Evolutionary conservation across 805 yeast species (phyloP).

Genomic region (Candida odintsovae): DNA sequence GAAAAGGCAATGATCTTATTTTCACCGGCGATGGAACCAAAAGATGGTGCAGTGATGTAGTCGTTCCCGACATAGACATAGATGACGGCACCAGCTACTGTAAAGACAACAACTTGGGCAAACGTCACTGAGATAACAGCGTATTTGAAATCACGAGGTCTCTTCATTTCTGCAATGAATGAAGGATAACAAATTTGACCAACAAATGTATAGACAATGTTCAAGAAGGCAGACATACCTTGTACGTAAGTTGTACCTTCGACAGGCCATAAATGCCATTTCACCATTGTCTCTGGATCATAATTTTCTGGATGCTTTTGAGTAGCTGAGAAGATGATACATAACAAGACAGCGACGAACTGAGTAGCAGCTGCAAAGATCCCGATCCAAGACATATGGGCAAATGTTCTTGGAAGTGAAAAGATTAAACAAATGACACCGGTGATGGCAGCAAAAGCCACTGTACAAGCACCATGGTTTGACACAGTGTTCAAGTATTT

Average conservation of each 20-base stretch:
- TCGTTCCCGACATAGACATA: conserved; percentile 53
- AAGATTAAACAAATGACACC: conserved; percentile 43
- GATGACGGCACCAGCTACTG: conserved; percentile 51
- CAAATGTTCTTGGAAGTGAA: conserved; percentile 52
- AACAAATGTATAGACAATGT: conserved; percentile 57
- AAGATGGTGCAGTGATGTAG: conserved; percentile 55
- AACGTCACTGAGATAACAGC: conserved; percentile 47
- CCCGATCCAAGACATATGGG: conserved; percentile 45
- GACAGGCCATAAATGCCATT: conserved; percentile 43
- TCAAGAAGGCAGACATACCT: conserved; percentile 51
- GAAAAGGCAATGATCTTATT: conserved; percentile 52
- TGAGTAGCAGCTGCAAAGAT: conserved; percentile 50
- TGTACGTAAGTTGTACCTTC: conserved; percentile 47
- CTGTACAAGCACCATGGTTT: conserved; percentile 43
- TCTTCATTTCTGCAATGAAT: conserved; percentile 53
- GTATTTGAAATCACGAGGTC: conserved; percentile 52
- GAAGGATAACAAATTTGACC: conserved; percentile 63
- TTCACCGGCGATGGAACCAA: conserved; percentile 42
- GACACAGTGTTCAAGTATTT: conserved; percentile 52
- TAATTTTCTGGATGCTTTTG: conserved; percentile 43
- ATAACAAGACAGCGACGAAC: conserved; percentile 48
- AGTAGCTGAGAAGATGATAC: conserved; percentile 48
- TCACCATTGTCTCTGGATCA: conserved; percentile 33
- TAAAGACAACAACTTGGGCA: conserved; percentile 42
- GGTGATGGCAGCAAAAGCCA: conserved; percentile 45